Base-by-base conservation (phyloP, 2,329 filamentous ascomycete species). In the Aspergillus sp. region DNA sequence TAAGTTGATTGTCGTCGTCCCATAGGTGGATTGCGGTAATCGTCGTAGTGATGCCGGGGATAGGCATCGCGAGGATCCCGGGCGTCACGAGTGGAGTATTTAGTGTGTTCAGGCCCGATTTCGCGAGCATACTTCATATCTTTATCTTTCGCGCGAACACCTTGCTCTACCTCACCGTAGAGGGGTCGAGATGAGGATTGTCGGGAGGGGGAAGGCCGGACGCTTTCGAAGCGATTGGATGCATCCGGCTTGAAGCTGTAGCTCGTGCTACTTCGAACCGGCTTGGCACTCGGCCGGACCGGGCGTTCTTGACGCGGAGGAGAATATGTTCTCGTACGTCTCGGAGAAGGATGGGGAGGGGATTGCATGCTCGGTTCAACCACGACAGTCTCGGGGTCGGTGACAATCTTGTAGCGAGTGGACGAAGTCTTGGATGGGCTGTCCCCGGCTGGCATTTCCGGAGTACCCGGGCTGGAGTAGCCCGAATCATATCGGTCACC, bases 381-480 rank as follows among this genome's bases (percentile, higher is more conserved):
- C 18, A 70, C 49, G 18, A 71, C 60, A 9, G 63, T 65, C 3
- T 75, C 73, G 12, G 65, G 60, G 18, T 74, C 68, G 14, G 65
- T 61, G 20, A 69, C 57, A 32, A 73, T 67, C 59, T 68, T 73
- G 64, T 76, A 76, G 51, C 72, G 75, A 49, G 69, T 68, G 7
- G 70, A 62, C 2, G 64, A 62, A 2, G 63, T 57, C 63, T 75
- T 75, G n/a, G 74, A 68, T 2, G 73, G 73, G 57, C 68, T 69
- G 42, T 71, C 68, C 7, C 70, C 71, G 4, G 65, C 60, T 20
- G 67, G 64, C 65, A 76, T 74, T 45, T 80, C 78, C 2, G 78
- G 77, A 1, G 77, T 79, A 22, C 72, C 72, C 10, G 79, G 77
- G 63, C 76, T 80, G 6, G 77, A 80, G 58, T 80, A 80, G 2